Evolutionary conservation across 1,284 basidiomycete genomes (phyloP).

Genomic region (Polyporus tsugae): DNA sequence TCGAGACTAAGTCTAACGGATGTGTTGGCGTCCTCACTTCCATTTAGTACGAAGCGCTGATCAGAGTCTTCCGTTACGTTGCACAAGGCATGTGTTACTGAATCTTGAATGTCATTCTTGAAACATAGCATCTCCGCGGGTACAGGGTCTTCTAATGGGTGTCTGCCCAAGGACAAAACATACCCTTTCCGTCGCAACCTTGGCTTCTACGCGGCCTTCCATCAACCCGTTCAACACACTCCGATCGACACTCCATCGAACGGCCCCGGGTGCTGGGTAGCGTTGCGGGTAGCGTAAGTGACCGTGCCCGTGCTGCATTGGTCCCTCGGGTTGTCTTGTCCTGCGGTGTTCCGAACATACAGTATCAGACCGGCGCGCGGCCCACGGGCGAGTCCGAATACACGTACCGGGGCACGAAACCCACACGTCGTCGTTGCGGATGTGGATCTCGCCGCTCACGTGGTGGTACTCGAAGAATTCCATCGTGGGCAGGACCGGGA

Average conservation of each 20-base stretch:
- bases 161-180: not conserved
- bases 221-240: not conserved
- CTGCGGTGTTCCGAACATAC: not conserved
- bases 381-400: not conserved
- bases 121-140: too few relatives aligned
- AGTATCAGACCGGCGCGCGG: not conserved
- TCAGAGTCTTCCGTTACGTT: too few relatives aligned
- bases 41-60: too few relatives aligned
- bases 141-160: not conserved
- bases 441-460: slow-evolving; percentile 65
- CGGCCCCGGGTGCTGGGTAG: not conserved
- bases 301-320: not conserved
- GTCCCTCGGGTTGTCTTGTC: not conserved
- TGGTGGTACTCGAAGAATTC: slow-evolving; percentile 61
- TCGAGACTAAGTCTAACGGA: too few relatives aligned
- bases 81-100: too few relatives aligned
- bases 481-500: slow-evolving; percentile 41
- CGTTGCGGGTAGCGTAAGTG: not conserved
- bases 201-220: too few relatives aligned
- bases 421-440: slow-evolving; percentile 56
- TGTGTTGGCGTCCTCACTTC: too few relatives aligned
- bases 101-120: too few relatives aligned
- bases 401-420: slow-evolving; percentile 50
- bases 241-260: not conserved
- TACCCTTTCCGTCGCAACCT: too few relatives aligned